These are phyloP conservation scores for Chiua sp. DNA, from an alignment of 1,284 basidiomycete species.

Conservation along the genomic window DNA sequence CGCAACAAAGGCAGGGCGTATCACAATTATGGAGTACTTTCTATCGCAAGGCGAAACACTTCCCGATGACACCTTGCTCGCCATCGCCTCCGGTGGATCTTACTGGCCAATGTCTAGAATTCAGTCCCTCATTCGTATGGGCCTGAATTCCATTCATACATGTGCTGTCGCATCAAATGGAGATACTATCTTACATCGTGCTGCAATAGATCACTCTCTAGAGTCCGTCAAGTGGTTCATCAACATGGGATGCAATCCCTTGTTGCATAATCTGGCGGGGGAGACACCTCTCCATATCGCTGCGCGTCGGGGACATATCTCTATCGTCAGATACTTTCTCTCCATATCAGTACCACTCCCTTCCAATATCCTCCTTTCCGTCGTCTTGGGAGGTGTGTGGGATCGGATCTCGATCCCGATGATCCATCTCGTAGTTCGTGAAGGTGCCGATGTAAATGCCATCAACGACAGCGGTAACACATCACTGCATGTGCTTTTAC, in stretches of 20 bases:
- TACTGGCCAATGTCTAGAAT: no score
- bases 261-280: not conserved
- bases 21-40: not conserved
- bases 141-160: not conserved
- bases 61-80: not conserved
- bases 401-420: no score
- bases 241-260: conserved; percentile 5
- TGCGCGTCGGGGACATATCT: not conserved
- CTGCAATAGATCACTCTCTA: not conserved
- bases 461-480: not conserved
- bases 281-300: conserved; percentile 4
- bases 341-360: conserved; percentile 2
- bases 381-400: no score
- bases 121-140: not conserved
- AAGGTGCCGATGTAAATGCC: not conserved
- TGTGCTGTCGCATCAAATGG: not conserved
- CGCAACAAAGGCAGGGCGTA: not conserved
- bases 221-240: not conserved
- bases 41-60: not conserved
- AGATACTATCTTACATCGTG: not conserved
- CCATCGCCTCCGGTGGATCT: no score
- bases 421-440: not conserved
- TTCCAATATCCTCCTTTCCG: not conserved
- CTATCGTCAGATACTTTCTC: not conserved
- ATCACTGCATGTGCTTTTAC: not conserved